Evolutionary conservation across 2,329 filamentous ascomycete species (phyloP), one percentile per base, ranked within the genome.

Genomic region (Phaeosphaeriaceae sp.): DNA sequence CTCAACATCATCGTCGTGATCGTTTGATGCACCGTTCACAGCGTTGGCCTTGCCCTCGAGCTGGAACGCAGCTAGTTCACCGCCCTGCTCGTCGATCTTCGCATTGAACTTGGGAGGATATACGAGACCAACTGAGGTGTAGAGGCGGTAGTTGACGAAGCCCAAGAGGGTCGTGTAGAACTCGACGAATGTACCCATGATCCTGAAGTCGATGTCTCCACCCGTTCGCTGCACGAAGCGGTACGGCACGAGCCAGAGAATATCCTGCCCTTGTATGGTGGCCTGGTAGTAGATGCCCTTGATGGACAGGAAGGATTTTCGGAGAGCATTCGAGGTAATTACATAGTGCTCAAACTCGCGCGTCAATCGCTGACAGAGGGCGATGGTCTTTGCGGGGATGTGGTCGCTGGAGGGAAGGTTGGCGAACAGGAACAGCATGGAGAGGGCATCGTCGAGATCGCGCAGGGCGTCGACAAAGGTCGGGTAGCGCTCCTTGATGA

Each of bases 211-310:
- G 64, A 99, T 91, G 78, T 99, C 95, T 57, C 91, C 92, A 42
- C 95, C 91, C 15, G 97, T 89, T 68, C 91, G 86, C 83, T 99
- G 95, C 74, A 98, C 97, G 81, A 99, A 99, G 78, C 92, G 92
- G 83, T 99, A 99, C 1, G 95, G 95, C 11, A 97, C 94, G 41
- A 99, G 85, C 95, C 95, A 99, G 66, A 98, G 84, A 50, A 99
- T 91, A 73, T 98, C 94, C 81, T 99, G 93, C 49, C 95, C 95
- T 78, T 97, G 92, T 61, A 99, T 96, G 51, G 90, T 97, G 22
- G 94, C 95, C 81, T 98, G 94, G 81, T 98, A 99, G 83, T 99
- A 99, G 73, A 99, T 98, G 61, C 95, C 95, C 85, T 99, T 99
- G 81, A 99, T 98, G 1, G 93, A 97, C 65, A 99, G 82, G 83